phyloP scores from a whole-genome alignment of 208 protist species.

The Crithidia acanthocephali region DNA sequence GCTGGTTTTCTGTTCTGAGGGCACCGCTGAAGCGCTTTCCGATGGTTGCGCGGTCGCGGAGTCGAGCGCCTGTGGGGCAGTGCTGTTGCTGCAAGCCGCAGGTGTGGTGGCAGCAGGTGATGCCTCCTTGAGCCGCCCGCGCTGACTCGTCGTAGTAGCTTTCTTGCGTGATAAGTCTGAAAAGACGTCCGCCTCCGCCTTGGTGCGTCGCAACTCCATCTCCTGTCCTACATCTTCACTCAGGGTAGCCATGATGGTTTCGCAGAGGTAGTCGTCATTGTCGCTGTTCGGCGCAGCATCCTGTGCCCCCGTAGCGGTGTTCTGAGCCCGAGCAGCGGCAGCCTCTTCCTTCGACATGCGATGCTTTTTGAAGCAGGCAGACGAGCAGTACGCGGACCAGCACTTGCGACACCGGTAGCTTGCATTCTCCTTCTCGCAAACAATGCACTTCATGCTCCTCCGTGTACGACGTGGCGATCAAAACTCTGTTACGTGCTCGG shows the following conservation, averaged over 20 bases:
- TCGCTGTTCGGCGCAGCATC: neutral
- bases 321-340: neutral
- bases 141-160: neutral
- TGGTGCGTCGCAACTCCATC: slow-evolving; percentile 22
- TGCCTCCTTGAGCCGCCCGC: neutral
- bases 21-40: neutral
- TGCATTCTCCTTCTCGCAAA: slow-evolving; percentile 43
- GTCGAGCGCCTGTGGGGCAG: neutral
- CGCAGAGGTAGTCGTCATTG: slow-evolving; percentile 17
- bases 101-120: neutral
- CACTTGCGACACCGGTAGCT: slow-evolving; percentile 71
- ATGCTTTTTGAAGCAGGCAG: slow-evolving; percentile 62
- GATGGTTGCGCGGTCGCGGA: neutral
- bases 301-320: neutral
- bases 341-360: slow-evolving; percentile 28
- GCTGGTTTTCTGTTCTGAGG: neutral
- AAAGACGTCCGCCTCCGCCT: slow-evolving; percentile 35
- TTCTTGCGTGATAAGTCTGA: slow-evolving; percentile 29
- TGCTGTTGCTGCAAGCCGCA: neutral
- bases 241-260: slow-evolving; percentile 19
- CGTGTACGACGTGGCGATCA: no score
- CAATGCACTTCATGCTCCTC: slow-evolving; percentile 55
- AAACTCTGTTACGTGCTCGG: no score
- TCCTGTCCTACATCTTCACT: slow-evolving; percentile 5
- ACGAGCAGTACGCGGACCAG: slow-evolving; percentile 62